Evolutionary conservation across 116 monocot species (phyloP).

Genomic region (Papilionanthe hybrid): DNA sequence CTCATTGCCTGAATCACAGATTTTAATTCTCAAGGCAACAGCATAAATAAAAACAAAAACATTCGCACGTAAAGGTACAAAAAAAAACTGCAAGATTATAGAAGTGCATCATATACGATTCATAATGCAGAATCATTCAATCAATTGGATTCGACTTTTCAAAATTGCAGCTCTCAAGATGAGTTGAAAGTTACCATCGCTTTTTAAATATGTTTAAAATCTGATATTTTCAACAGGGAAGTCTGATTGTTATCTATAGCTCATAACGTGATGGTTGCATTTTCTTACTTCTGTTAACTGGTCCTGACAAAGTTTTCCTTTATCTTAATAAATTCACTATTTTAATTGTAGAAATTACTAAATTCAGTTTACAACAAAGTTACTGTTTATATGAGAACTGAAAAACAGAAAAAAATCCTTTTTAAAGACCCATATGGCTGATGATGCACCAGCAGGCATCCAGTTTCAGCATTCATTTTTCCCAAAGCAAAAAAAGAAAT

Average conservation of each 20-base stretch:
- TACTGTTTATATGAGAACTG: not conserved
- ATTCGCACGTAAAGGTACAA: not conserved
- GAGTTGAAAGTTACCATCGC: not conserved
- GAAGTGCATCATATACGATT: not conserved
- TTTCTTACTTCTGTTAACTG: not conserved
- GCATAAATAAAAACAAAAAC: not conserved
- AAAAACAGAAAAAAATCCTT: not conserved
- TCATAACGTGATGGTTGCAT: not conserved
- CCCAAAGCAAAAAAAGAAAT: not conserved
- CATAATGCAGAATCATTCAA: not conserved
- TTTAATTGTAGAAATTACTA: not conserved
- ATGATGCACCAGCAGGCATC: not conserved
- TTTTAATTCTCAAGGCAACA: not conserved
- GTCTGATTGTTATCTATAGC: not conserved
- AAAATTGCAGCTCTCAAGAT: not conserved
- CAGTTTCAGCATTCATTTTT: not conserved
- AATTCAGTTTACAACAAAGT: not conserved
- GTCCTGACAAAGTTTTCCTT: not conserved
- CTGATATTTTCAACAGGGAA: not conserved
- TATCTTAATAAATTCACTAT: not conserved
- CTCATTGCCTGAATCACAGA: constrained; percentile 63
- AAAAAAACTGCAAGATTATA: not conserved
- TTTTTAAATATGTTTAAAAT: not conserved
- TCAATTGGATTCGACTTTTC: not conserved
- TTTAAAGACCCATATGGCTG: not conserved